phyloP scores from a whole-genome alignment of 2,329 filamentous ascomycete genomes.

The Apiospora sp. region DNA sequence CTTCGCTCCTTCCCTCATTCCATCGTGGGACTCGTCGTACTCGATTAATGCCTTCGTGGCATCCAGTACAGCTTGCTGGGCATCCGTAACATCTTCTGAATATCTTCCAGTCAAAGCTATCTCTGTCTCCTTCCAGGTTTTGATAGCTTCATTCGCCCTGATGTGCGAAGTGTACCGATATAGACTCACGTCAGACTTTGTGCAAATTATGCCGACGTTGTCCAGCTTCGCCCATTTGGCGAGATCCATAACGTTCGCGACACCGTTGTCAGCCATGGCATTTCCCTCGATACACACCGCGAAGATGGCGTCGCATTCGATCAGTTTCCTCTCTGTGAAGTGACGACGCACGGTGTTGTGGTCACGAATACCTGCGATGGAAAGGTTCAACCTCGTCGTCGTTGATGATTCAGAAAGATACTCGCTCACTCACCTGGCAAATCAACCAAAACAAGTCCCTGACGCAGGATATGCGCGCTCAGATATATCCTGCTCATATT shows the following conservation, averaged over 20 bases:
- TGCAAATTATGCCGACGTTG: constrained; percentile 53
- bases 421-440: constrained; percentile 50
- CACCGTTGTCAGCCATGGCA: constrained; percentile 50
- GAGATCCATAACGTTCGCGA: constrained; percentile 50
- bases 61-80: background rate
- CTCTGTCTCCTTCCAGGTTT: constrained; percentile 43
- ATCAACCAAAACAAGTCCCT: constrained; percentile 56
- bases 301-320: constrained; percentile 56
- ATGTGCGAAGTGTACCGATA: constrained; percentile 41
- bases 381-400: too few relatives aligned
- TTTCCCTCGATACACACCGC: constrained; percentile 51
- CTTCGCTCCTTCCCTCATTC: background rate
- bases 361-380: constrained; percentile 52
- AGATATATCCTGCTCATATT: background rate
- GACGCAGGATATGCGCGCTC: constrained; percentile 53
- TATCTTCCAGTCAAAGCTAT: too few relatives aligned
- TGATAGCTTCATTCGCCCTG: constrained; percentile 41
- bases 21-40: background rate
- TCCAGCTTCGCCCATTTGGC: constrained; percentile 46
- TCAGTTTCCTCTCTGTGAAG: constrained; percentile 54
- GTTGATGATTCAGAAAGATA: fast-evolving
- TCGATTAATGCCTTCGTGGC: too few relatives aligned
- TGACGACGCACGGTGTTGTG: constrained; percentile 51
- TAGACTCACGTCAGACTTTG: constrained; percentile 50
- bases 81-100: background rate